Base-by-base conservation (phyloP, 495 filamentous ascomycete genomes). In the Glarea lozoyensis region DNA sequence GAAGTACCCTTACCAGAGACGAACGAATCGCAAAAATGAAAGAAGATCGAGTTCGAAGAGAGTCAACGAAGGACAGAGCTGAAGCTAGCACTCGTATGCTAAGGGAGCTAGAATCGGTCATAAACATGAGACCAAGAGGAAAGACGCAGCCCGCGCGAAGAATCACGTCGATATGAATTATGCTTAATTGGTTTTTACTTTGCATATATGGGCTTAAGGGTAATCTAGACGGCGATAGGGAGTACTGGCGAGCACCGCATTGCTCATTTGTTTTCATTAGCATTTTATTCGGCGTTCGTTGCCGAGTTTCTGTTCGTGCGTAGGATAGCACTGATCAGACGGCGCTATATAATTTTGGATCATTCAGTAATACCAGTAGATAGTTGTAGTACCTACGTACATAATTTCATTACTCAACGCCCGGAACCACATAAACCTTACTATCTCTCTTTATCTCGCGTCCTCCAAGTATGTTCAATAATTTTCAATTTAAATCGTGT, bases 1-100 rank as follows among this genome's bases (percentile, higher is more conserved):
- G 85, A 37, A 82, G 76, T 37, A 74, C 76, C 18, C 58, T 96
- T 31, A 88, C 84, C 2, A 69, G 89, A 53, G 89, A 97, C 52
- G 89, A 98, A 60, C 78, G 92, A 18, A 78, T 97, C 43, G 70
- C 73, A 12, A 90, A 84, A 52, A 90, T 95, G 64, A 86, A 84
- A 49, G 88, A 94, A 60, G 90, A 96, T 23, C 74, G 89, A 37
- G 78, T 75, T 27, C 72, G 69, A 44, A 78, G 80, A 58, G 83
- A 82, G 4, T 65, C 74, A 32, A 64, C 73, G 12, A 71, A 78
- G 37, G 86, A 88, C 45, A 83, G 80, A 50, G 58, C 68, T 12
- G 86, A 94, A 40, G 84, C 88, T 2, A 88, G 78, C 44, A 83
- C 82, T 18, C 81, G 82, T 48, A 90, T 98, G 86, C 70, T 97